Conservation (phyloP, 2,329 filamentous ascomycete genomes). For the Leptographium procerum region DNA sequence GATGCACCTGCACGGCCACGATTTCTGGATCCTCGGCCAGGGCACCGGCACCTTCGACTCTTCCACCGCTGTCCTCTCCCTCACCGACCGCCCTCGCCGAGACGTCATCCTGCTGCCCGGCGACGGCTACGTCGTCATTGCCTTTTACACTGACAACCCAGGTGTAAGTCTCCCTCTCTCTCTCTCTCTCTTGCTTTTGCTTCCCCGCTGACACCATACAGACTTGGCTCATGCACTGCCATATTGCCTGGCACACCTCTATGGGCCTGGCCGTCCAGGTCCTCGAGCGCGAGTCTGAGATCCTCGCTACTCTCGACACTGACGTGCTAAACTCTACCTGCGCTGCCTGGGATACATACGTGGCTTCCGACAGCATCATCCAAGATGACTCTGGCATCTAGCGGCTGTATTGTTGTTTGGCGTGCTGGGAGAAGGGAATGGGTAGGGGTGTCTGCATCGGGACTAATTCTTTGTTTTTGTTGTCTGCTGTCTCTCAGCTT, state of each 20-base stretch:
- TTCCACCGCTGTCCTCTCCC: constrained; percentile 15
- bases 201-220: neutral
- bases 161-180: constrained; percentile 16
- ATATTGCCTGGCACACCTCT: constrained; percentile 40
- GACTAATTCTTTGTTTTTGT: neutral
- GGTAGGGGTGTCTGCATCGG: neutral
- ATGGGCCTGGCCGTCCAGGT: constrained; percentile 4
- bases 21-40: constrained; percentile 26
- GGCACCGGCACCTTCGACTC: constrained; percentile 9
- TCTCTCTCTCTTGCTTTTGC: neutral
- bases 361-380: neutral
- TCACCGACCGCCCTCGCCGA: constrained; percentile 28
- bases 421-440: neutral
- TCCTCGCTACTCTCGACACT: neutral
- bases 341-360: neutral
- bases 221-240: constrained; percentile 41
- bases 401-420: neutral
- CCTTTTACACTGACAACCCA: constrained; percentile 36
- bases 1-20: constrained; percentile 32
- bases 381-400: constrained; percentile 4
- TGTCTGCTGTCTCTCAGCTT: no score
- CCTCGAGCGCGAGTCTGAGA: constrained; percentile 2
- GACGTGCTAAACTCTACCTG: neutral
- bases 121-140: constrained; percentile 32
- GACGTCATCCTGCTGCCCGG: constrained; percentile 30